Evolutionary conservation across 176 grass and related monocot genomes (phyloP).

Genomic region (Poa pratensis): DNA sequence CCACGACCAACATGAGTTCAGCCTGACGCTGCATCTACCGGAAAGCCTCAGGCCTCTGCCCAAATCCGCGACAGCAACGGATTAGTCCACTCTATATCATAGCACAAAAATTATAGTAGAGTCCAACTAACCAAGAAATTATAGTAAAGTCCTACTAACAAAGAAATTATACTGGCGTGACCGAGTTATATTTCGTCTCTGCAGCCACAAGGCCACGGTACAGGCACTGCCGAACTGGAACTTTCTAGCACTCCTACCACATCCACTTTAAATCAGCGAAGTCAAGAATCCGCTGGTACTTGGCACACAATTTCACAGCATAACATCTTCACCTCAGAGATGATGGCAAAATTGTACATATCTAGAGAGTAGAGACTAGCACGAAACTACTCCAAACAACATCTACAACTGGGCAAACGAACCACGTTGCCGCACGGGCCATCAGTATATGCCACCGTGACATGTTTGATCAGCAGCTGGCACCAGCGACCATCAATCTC

Average conservation of each 20-base stretch:
- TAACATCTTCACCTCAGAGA: neutral
- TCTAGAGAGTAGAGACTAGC: neutral
- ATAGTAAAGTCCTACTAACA: neutral
- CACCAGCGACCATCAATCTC: neutral
- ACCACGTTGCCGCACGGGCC: neutral
- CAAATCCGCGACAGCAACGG: too few species aligned
- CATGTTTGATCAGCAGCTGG: neutral
- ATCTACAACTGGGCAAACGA: neutral
- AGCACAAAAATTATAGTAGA: neutral
- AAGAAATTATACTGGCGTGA: too few species aligned
- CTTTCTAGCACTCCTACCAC: neutral
- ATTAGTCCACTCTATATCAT: too few species aligned
- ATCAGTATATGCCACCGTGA: neutral
- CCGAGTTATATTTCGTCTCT: neutral
- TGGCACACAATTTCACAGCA: neutral
- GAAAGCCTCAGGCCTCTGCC: too few species aligned
- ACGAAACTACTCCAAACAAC: constrained; percentile 5
- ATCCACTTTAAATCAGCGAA: neutral
- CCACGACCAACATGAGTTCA: too few species aligned
- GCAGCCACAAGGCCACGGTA: neutral
- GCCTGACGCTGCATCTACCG: too few species aligned
- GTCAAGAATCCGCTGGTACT: neutral
- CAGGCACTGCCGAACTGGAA: neutral
- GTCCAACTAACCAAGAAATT: too few species aligned
- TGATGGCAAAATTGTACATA: neutral